Evolutionary conservation across 2,329 filamentous ascomycete species (phyloP), one percentile per base, ranked within the genome.

Genomic region (Alternaria atra): DNA sequence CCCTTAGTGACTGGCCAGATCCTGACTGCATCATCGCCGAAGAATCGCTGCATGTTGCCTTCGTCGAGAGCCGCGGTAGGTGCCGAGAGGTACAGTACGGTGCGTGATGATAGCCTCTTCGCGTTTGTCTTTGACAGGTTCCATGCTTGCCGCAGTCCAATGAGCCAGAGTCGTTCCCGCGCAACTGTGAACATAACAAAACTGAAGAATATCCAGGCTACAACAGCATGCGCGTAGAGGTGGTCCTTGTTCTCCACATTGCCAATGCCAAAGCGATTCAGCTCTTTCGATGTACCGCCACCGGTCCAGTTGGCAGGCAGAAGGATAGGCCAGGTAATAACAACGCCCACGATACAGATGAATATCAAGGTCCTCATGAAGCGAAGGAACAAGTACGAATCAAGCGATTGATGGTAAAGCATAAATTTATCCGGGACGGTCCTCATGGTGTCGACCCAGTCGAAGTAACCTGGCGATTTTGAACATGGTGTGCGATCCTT

Each of bases 141-240:
- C 80, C 96, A 97, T 0, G 94, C 94, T 80, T 98, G 94, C 65
- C 94, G 91, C 52, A 98, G 81, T 73, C 96, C 97, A 82, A 97
- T 91, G 80, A 92, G 97, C 85, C 90, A 97, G 70, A 98, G 91
- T 75, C 88, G 90, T 79, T 98, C 94, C 59, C 94, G 87, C 57
- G 93, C 91, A 64, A 98, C 88, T 73, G 92, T 90, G 80, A 92
- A 95, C 78, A 98, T 90, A 66, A 98, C 85, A 75, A 98, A 98
- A 46, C 87, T 81, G 78, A 91, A 93, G 80, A 92, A 98, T 51
- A 94, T 79, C 88, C 92, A 97, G 1, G 90, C 89, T 54, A 93
- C 83, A 53, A 92, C 86, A n/a, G 87, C 87, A 76, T 97, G 93
- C 0, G 93, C 94, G 77, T 91, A 97, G 2, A 77, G 88, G 68